phyloP scores from a whole-genome alignment of 441 rosid genomes.

The Omphalea diandra region DNA sequence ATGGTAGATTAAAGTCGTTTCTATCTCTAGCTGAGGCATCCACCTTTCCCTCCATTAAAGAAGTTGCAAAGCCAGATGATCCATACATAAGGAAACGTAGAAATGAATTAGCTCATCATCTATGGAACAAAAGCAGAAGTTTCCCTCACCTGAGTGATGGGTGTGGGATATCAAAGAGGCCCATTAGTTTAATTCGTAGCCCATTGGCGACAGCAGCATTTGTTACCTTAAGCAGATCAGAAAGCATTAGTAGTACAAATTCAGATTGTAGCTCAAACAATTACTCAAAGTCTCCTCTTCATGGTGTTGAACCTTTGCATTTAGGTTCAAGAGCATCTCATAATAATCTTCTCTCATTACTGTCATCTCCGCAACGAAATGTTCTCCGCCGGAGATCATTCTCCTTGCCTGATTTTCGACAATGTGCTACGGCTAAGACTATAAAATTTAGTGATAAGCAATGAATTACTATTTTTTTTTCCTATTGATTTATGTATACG shows the following conservation, averaged over 20 bases:
- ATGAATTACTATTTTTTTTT: too few species aligned
- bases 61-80: constrained; percentile 69
- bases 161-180: constrained; percentile 48
- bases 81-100: constrained; percentile 48
- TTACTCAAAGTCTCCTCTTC: constrained; percentile 46
- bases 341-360: constrained; percentile 24
- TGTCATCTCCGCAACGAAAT: constrained; percentile 22
- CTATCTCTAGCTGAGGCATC: constrained; percentile 49
- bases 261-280: constrained; percentile 38
- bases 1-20: constrained; percentile 74
- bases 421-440: neutral
- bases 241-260: constrained; percentile 44
- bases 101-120: constrained; percentile 50
- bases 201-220: constrained; percentile 61
- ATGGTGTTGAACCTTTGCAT: constrained; percentile 61
- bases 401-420: constrained; percentile 54
- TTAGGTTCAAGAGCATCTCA: constrained; percentile 37
- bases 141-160: constrained; percentile 24
- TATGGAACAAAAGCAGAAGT: constrained; percentile 54
- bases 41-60: constrained; percentile 47
- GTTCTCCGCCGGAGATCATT: constrained; percentile 45
- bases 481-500: too few species aligned
- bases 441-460: neutral
- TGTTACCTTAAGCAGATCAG: constrained; percentile 47
- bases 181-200: constrained; percentile 51